A percentile compares a stretch with the other conserved stretches of the same genome.
phyloP scores from a whole-genome alignment of 2,329 filamentous ascomycete genomes.

The Sclerotinia subarctica region DNA sequence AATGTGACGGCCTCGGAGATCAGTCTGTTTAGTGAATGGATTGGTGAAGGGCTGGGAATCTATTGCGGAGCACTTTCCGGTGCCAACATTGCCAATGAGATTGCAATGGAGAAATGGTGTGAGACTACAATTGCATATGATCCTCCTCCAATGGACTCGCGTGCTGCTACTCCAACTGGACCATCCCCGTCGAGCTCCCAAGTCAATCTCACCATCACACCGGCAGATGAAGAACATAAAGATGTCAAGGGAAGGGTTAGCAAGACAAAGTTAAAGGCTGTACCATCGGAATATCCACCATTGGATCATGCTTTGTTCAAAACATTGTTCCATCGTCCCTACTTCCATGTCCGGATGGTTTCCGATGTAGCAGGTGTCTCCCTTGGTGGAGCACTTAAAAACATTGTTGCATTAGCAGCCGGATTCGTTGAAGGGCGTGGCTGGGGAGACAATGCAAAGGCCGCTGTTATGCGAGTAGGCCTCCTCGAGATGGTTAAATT shows the following conservation, averaged over 20 bases:
- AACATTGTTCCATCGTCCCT: conserved; percentile 87
- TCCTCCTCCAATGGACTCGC: conserved; percentile 82
- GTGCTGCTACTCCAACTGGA: conserved; percentile 61
- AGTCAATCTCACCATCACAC: conserved; percentile 50
- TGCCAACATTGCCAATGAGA: conserved; percentile 93
- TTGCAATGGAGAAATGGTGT: conserved; percentile 92
- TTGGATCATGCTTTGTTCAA: conserved; percentile 82
- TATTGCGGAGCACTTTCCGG: conserved; percentile 95
- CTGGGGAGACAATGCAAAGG: conserved; percentile 98
- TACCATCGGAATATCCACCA: conserved; percentile 80
- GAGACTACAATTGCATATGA: conserved; percentile 97
- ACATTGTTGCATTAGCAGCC: conserved; percentile 89
- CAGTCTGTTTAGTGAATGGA: conserved; percentile 89
- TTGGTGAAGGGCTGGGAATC: conserved; percentile 85
- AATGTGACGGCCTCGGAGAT: conserved; percentile 85
- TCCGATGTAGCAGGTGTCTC: conserved; percentile 96
- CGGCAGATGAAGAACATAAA: conserved; percentile 54
- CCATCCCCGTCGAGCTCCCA: conserved; percentile 49
- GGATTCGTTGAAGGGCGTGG: conserved; percentile 93
- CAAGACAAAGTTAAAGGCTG: conserved; percentile 66
- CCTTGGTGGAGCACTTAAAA: conserved; percentile 91
- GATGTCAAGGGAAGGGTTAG: conserved; percentile 66
- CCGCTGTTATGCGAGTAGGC: conserved; percentile 96
- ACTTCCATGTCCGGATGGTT: conserved; percentile 95
- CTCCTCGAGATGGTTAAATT: conserved; percentile 97